Base-by-base conservation (phyloP, 2,329 filamentous ascomycete genomes). In the Stagonosporopsis cucurbitacearum region DNA sequence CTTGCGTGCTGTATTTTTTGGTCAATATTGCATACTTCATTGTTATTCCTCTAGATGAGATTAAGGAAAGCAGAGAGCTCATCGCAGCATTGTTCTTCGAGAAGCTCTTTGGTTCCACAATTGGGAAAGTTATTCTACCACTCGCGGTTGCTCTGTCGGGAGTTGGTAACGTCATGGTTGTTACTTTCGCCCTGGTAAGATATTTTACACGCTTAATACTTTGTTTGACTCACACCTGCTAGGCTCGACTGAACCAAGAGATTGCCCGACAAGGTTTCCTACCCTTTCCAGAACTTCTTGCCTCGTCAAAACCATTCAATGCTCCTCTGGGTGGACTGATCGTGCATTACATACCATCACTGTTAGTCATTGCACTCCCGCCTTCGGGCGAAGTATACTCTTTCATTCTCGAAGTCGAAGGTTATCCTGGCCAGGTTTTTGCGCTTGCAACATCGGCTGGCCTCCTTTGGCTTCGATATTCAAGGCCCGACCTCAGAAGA, bases 391-490 rank as follows among this genome's bases (percentile, higher is more conserved):
- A 88, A 42, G 85, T 88, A 0, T 92, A 91, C 72, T 87, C 85
- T 9, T 90, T 92, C 64, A 90, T 91, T 25, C 76, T 90, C 0
- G 87, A 91, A 42, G 85, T 91, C 0, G 88, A 91, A 65, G 87
- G 85, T 0, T 91, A 90, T 61, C 84, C 87, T 0, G 85, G 80
- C 0, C 85, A 89, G 54, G 77, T 90, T 13, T 82, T 87, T 51
- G 80, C 80, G 0, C 69, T 90, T 1, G 83, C 85, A 0, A 76
- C 85, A 0, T 83, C 83, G 0, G 61, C 81, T 7, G 88, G 88
- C 0, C 75, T 90, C 0, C 63, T 90, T 0, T 82, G 84, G 72
- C 77, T 92, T 6, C 82, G 89, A 0, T 79, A 78, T 51, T 82
- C 80, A 57, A 78, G 84, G 11, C 86, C 87, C 1, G 81, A 88